A percentile compares a stretch with the other conserved stretches of the same genome.
These are phyloP conservation scores for Phoma sp. DNA, from an alignment of 2,329 filamentous ascomycete species.

Conservation along the genomic window DNA sequence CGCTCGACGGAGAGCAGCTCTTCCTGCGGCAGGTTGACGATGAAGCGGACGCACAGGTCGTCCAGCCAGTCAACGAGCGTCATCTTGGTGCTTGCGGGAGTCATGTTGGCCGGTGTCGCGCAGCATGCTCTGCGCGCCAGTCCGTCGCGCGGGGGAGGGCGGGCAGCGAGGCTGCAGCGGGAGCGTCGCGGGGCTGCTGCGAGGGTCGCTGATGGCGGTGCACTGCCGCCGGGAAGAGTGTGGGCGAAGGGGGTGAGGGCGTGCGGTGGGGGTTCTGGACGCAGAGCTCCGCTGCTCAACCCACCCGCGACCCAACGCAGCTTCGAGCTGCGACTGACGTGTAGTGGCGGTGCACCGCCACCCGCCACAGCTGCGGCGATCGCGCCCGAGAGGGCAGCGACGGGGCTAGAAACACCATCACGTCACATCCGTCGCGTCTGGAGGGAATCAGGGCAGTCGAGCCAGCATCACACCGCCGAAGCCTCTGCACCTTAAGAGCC, in stretches of 20 bases:
- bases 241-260: constrained; percentile 19
- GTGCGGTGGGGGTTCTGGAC: constrained; percentile 7
- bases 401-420: constrained; percentile 20
- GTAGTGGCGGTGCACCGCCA: constrained; percentile 6
- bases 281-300: background rate
- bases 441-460: constrained; percentile 39
- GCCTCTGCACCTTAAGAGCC: constrained; percentile 22
- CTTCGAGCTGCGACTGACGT: constrained; percentile 11
- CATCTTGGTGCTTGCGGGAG: constrained; percentile 72
- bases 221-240: constrained; percentile 42
- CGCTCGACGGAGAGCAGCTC: constrained; percentile 89
- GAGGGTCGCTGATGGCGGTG: constrained; percentile 10
- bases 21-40: constrained; percentile 92
- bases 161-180: constrained; percentile 14
- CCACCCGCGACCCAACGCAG: background rate
- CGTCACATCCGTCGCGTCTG: constrained; percentile 11
- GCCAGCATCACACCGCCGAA: constrained; percentile 34
- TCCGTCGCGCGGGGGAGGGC: constrained; percentile 16
- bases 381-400: background rate
- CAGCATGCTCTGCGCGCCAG: constrained; percentile 63
- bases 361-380: constrained; percentile 9
- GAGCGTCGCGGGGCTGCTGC: constrained; percentile 9
- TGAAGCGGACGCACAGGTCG: constrained; percentile 97
- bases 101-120: constrained; percentile 59
- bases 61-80: constrained; percentile 95